These are phyloP conservation scores for Paecilomyces formosus DNA, from an alignment of 2,329 filamentous ascomycete genomes.

Conservation along the genomic window DNA sequence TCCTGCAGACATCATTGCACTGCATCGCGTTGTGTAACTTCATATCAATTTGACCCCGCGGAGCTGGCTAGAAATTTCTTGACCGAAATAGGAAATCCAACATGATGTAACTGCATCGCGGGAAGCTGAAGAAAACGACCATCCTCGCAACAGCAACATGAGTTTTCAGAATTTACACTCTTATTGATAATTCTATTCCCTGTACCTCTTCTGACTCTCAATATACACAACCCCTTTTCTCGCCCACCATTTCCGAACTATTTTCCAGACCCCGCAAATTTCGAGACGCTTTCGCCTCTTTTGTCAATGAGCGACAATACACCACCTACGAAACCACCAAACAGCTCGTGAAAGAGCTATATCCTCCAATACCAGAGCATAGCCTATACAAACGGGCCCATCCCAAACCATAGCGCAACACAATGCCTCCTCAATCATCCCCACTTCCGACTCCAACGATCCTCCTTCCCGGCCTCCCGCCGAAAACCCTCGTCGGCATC, in stretches of 20 bases:
- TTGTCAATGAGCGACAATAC: background rate
- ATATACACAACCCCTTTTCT: too few relatives aligned
- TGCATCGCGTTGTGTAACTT: background rate
- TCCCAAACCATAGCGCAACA: background rate
- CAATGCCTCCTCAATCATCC: constrained; percentile 12
- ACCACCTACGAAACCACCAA: background rate
- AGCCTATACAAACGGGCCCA: background rate
- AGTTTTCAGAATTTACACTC: background rate
- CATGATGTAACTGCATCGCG: background rate
- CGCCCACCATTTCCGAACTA: background rate
- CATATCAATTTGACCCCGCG: background rate
- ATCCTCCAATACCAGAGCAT: background rate
- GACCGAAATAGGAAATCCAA: background rate
- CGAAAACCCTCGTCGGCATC: constrained; percentile 44
- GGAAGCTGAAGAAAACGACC: background rate
- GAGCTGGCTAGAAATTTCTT: background rate
- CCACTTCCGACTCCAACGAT: constrained; percentile 32
- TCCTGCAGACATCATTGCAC: too few relatives aligned
- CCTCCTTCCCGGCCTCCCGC: constrained; percentile 37
- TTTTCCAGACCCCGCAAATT: background rate
- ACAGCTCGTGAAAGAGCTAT: background rate
- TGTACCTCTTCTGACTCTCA: too few relatives aligned
- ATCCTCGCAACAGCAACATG: background rate
- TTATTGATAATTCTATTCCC: background rate
- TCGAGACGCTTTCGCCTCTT: background rate